Percentiles rank a stretch among this genome's conserved stretches.
Conservation (phyloP, 2,329 filamentous ascomycete species). For the Fusarium sororula region DNA sequence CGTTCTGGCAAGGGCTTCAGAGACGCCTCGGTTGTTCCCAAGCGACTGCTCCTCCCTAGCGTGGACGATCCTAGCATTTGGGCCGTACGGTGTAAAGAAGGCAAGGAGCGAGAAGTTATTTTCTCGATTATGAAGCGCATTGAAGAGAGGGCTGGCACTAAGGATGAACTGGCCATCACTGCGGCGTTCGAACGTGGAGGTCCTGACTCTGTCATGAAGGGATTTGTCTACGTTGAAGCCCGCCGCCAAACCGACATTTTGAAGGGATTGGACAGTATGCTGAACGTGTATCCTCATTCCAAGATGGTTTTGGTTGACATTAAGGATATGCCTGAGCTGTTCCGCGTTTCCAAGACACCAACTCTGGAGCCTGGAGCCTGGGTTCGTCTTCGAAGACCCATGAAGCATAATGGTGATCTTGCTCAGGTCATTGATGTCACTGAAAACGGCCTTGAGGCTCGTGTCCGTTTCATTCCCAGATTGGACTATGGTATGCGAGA, state of each 20-base stretch:
- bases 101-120: constrained; percentile 93
- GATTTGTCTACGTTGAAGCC: constrained; percentile 95
- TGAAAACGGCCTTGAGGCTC: constrained; percentile 88
- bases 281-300: constrained; percentile 88
- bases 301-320: constrained; percentile 91
- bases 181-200: constrained; percentile 91
- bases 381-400: constrained; percentile 83
- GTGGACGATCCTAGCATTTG: constrained; percentile 97
- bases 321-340: constrained; percentile 97
- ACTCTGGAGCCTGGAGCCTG: constrained; percentile 87
- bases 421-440: constrained; percentile 93
- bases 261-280: constrained; percentile 81
- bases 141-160: constrained; percentile 79
- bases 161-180: constrained; percentile 84
- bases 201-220: constrained; percentile 82
- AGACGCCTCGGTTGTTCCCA: constrained; percentile 82
- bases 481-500: constrained; percentile 92
- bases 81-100: constrained; percentile 91
- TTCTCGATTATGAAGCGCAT: constrained; percentile 89
- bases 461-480: constrained; percentile 86
- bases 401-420: constrained; percentile 87
- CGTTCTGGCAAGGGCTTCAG: constrained; percentile 70
- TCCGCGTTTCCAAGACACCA: constrained; percentile 87
- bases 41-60: constrained; percentile 86
- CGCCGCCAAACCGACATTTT: constrained; percentile 86